These are phyloP conservation scores for Tylopilus felleus DNA, from an alignment of 768 basidiomycete genomes.

Conservation along the genomic window DNA sequence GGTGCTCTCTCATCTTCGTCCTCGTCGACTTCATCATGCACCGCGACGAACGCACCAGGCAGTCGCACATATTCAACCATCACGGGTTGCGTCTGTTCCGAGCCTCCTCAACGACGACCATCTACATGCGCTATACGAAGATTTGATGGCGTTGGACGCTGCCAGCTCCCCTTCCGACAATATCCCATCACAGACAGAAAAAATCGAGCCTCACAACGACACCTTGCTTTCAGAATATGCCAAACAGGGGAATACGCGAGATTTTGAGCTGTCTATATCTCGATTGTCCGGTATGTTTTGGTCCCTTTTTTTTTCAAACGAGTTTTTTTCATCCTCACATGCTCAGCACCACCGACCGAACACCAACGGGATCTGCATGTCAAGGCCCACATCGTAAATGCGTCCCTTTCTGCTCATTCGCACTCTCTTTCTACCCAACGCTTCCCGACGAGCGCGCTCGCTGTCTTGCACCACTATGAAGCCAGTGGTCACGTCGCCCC, in stretches of 20 bases:
- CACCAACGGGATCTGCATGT: slow-evolving; percentile 70
- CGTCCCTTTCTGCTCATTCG: slow-evolving; percentile 13
- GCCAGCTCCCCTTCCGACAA: neutral
- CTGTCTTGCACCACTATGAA: slow-evolving; percentile 73
- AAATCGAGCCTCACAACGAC: slow-evolving; percentile 30
- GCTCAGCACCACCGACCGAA: slow-evolving; percentile 42
- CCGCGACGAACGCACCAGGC: slow-evolving; percentile 25
- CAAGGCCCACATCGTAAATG: slow-evolving; percentile 50
- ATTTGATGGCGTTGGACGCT: slow-evolving; percentile 33
- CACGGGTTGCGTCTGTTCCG: neutral
- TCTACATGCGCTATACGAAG: slow-evolving; percentile 37
- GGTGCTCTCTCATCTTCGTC: neutral
- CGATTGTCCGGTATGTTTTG: slow-evolving; percentile 41
- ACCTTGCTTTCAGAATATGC: slow-evolving; percentile 50
- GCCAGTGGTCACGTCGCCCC: slow-evolving; percentile 57
- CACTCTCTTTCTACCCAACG: slow-evolving; percentile 28
- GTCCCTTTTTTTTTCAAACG: neutral
- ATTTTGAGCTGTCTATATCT: slow-evolving; percentile 44
- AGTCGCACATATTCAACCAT: neutral
- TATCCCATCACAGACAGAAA: neutral
- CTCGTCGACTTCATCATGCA: slow-evolving; percentile 5
- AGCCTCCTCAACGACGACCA: slow-evolving; percentile 25
- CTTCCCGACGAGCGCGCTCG: slow-evolving; percentile 62
- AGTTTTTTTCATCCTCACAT: slow-evolving; percentile 7
- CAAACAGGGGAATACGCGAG: slow-evolving; percentile 39